These are phyloP conservation scores for Glomus cerebriforme DNA, from an alignment of 192 early-diverging fungal species.

Conservation along the genomic window DNA sequence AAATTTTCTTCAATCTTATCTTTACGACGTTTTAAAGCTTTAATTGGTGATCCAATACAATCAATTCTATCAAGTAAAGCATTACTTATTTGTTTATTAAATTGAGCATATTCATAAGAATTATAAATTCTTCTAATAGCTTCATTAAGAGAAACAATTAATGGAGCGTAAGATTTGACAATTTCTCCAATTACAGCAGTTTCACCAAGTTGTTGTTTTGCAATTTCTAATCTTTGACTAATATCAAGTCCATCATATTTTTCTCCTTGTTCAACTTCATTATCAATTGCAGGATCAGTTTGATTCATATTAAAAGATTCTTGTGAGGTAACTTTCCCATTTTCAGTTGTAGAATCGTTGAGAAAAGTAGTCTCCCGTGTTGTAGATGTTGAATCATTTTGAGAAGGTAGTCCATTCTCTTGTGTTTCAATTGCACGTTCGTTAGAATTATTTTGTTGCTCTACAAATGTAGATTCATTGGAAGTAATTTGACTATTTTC, in stretches of 20 bases:
- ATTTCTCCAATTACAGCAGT: constrained; percentile 19
- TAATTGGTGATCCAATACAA: not conserved
- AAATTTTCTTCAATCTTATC: constrained; percentile 20
- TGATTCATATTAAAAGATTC: not conserved
- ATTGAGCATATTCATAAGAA: constrained; percentile 23
- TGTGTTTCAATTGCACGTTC: too few relatives aligned
- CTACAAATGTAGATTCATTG: too few relatives aligned
- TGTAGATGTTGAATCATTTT: too few relatives aligned
- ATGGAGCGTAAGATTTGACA: constrained; percentile 1
- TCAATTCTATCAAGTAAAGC: constrained; percentile 16
- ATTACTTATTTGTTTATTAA: constrained; percentile 23
- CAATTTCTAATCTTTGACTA: not conserved
- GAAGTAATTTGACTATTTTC: too few relatives aligned
- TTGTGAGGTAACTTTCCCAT: not conserved
- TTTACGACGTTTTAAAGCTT: constrained; percentile 10
- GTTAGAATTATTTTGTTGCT: too few relatives aligned
- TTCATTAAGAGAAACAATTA: constrained; percentile 6
- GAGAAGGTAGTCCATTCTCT: not conserved
- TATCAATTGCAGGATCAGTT: not conserved
- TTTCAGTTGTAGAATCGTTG: not conserved
- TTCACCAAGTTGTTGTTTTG: constrained; percentile 4
- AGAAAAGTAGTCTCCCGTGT: not conserved
- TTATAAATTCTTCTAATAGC: constrained; percentile 22
- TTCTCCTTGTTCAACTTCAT: not conserved
- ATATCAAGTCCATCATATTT: not conserved